These are phyloP conservation scores for Ballota nigra DNA, from an alignment of 257 asterid species.

Conservation along the genomic window DNA sequence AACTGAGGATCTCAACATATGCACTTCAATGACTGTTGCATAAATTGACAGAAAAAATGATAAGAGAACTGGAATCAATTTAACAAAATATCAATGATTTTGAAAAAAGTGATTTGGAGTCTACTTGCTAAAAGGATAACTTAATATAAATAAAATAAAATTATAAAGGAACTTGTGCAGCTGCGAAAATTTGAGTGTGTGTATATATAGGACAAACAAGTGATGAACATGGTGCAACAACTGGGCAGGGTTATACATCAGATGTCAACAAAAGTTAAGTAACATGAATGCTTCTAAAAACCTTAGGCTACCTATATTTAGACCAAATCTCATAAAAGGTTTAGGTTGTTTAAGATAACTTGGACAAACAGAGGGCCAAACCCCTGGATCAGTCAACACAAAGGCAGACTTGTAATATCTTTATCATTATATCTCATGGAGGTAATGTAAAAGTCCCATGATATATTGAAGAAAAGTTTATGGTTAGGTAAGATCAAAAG, in stretches of 20 bases:
- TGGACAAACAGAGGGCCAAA: not conserved
- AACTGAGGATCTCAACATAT: no score
- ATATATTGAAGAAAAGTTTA: constrained; percentile 9
- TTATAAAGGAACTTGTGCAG: not conserved
- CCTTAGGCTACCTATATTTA: not conserved
- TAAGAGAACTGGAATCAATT: no score
- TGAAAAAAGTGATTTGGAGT: no score
- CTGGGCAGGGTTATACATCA: not conserved
- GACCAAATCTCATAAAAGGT: not conserved
- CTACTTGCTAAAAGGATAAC: no score
- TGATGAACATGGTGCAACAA: not conserved
- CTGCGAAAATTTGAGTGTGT: not conserved
- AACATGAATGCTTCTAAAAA: not conserved
- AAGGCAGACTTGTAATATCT: not conserved
- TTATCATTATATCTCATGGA: not conserved
- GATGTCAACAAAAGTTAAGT: not conserved
- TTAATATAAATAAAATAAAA: not conserved
- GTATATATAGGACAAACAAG: not conserved
- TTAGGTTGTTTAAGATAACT: not conserved
- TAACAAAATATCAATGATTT: no score
- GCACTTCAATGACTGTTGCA: not conserved
- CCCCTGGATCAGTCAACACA: not conserved
- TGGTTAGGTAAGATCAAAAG: not conserved
- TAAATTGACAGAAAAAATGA: not conserved
- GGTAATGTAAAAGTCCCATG: not conserved